These are phyloP conservation scores for Cymbopogon flexuosus DNA, from an alignment of 202 grass and related monocot species.

Conservation along the genomic window DNA sequence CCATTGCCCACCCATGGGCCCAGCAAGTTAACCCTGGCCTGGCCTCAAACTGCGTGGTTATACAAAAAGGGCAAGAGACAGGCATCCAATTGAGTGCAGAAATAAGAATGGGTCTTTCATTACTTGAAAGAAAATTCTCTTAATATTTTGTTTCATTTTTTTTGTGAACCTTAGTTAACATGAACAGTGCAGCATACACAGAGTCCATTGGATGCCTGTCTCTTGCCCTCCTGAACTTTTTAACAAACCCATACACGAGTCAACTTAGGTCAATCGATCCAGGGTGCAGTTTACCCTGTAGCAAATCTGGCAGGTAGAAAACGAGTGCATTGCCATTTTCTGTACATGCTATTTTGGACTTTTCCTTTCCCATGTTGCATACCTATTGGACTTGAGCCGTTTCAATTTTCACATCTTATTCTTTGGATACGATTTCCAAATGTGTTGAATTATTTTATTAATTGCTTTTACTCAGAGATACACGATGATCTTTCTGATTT, in stretches of 20 bases:
- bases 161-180: background rate
- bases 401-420: background rate
- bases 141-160: background rate
- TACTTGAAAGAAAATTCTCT: background rate
- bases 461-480: background rate
- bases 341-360: background rate
- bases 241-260: background rate
- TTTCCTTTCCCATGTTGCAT: background rate
- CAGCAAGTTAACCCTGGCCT: background rate
- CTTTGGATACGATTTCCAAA: background rate
- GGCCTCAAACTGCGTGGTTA: background rate
- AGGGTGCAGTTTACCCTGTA: background rate
- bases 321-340: background rate
- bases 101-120: background rate
- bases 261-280: background rate
- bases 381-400: background rate
- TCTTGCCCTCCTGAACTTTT: background rate
- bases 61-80: background rate
- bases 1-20: background rate
- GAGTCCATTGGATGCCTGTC: no score
- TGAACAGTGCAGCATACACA: background rate
- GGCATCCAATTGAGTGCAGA: background rate
- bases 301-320: background rate
- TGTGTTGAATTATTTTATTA: conserved; percentile 1
- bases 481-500: conserved; percentile 20